phyloP scores from a whole-genome alignment of 345 rosid species.

The Toxicodendron radicans region DNA sequence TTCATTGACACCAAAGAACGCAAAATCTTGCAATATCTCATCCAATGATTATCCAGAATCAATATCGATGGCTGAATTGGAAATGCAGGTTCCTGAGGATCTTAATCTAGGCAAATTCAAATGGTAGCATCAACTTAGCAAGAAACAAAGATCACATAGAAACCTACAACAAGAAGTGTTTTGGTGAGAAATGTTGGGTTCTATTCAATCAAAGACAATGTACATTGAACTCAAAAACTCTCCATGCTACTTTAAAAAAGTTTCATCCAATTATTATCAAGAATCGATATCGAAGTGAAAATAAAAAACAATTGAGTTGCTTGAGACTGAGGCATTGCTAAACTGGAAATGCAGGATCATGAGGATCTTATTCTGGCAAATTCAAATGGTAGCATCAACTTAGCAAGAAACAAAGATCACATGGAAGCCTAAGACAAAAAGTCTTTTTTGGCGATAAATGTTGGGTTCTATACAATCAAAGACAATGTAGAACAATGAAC shows the following conservation, averaged over 20 bases:
- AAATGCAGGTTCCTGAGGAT: no score
- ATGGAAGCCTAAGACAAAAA: neutral
- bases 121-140: neutral
- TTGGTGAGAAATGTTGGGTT: neutral
- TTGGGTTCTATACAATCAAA: neutral
- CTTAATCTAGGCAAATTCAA: no score
- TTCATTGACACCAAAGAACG: neutral
- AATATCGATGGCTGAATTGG: no score
- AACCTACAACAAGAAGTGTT: neutral
- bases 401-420: neutral
- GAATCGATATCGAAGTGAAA: no score
- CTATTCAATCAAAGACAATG: neutral
- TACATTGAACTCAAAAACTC: neutral
- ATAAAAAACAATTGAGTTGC: no score
- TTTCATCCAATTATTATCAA: conserved; percentile 24
- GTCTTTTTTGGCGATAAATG: neutral
- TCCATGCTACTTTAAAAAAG: conserved; percentile 16
- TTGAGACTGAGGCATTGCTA: no score
- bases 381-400: neutral
- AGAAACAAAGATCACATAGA: neutral
- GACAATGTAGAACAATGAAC: neutral
- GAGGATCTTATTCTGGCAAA: no score
- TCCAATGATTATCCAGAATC: conserved; percentile 14
- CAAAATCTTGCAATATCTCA: conserved; percentile 17
- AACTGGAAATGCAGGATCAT: no score